Percentiles rank a stretch among this genome's conserved stretches.
These are phyloP conservation scores for Arachis monticola DNA, from an alignment of 331 rosid genomes.

Conservation along the genomic window DNA sequence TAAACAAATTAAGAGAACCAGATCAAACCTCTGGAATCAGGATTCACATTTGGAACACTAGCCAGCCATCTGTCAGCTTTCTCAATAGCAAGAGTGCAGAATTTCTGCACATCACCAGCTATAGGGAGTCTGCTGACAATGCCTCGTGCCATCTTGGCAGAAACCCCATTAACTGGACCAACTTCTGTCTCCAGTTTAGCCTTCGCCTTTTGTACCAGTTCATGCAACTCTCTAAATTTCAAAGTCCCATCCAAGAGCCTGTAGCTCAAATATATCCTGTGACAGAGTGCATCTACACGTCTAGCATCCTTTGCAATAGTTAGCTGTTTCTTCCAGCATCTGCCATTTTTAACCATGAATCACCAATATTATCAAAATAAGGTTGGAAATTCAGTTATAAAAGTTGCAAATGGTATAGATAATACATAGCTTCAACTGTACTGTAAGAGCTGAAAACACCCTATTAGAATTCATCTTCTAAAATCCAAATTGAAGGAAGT, in stretches of 20 bases:
- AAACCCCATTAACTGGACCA: conserved; percentile 80
- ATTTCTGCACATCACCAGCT: conserved; percentile 78
- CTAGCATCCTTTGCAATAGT: conserved; percentile 87
- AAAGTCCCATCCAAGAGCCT: conserved; percentile 84
- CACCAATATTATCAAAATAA: conserved; percentile 40
- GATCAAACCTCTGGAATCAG: conserved; percentile 62
- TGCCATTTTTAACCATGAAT: conserved; percentile 51
- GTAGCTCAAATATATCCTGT: conserved; percentile 82
- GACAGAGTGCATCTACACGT: conserved; percentile 82
- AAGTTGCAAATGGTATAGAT: conserved; percentile 23
- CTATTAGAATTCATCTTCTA: conserved; percentile 10
- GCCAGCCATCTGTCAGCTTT: conserved; percentile 80
- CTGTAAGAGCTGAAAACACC: conserved; percentile 19
- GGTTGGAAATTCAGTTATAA: conserved; percentile 28
- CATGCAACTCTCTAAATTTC: conserved; percentile 77
- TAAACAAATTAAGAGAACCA: neutral
- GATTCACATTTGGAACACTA: conserved; percentile 50
- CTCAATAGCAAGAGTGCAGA: conserved; percentile 87
- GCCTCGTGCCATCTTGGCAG: conserved; percentile 90
- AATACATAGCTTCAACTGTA: conserved; percentile 2
- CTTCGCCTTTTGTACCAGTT: conserved; percentile 75
- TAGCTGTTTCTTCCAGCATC: conserved; percentile 94
- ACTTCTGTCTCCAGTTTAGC: conserved; percentile 79
- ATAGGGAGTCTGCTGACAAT: conserved; percentile 92
- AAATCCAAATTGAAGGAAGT: conserved; percentile 18